phyloP scores from a whole-genome alignment of 192 early-diverging fungal genomes.

The Rhizoclosmatium sp. region DNA sequence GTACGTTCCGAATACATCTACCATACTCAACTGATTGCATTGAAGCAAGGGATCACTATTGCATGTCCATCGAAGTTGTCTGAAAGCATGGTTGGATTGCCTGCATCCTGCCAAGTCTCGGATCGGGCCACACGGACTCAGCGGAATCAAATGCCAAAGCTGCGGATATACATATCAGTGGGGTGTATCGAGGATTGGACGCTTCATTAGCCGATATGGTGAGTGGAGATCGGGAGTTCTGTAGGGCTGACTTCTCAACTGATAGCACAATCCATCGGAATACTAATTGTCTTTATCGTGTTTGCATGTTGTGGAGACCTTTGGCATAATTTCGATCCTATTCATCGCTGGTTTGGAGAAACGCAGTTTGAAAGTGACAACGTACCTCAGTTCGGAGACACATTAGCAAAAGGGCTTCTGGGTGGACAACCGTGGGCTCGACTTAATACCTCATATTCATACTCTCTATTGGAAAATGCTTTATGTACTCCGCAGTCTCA shows the following conservation, averaged over 20 bases:
- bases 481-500: background rate
- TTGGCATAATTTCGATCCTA: slow-evolving; percentile 6
- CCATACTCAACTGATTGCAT: background rate
- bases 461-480: background rate
- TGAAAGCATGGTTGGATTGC: background rate
- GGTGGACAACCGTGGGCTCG: background rate
- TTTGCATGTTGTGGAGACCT: background rate
- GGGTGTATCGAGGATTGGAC: background rate
- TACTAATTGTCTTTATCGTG: background rate
- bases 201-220: slow-evolving; percentile 1
- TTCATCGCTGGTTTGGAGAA: slow-evolving; percentile 25
- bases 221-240: background rate
- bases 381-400: background rate
- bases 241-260: too few species aligned
- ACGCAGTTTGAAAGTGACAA: slow-evolving; percentile 7
- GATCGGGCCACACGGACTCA: background rate
- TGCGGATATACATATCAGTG: slow-evolving; percentile 12
- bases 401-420: background rate
- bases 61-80: slow-evolving; percentile 12
- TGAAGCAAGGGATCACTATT: slow-evolving; percentile 22
- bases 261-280: background rate
- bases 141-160: slow-evolving; percentile 2
- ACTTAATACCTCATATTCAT: background rate
- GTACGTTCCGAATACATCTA: background rate
- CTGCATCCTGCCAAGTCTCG: background rate